These are phyloP conservation scores for Taphrina sp. DNA, from an alignment of 1,139 yeast species.

Conservation along the genomic window DNA sequence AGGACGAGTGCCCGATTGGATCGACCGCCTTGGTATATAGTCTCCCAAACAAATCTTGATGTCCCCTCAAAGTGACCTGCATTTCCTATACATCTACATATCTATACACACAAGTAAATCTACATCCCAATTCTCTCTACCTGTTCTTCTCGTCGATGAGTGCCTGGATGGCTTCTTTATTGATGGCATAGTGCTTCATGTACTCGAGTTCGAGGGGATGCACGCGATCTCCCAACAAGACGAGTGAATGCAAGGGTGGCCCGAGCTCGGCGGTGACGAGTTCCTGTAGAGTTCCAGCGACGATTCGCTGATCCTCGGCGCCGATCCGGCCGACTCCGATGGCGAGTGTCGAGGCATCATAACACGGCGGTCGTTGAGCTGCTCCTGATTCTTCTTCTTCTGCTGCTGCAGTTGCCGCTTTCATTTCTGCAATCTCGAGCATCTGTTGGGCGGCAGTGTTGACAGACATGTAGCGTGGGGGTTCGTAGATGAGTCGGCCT, in stretches of 20 bases:
- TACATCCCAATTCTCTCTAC: neutral
- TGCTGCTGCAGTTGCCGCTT: too few species aligned
- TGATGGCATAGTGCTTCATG: constrained; percentile 69
- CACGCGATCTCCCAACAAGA: constrained; percentile 87
- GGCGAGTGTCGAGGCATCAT: constrained; percentile 84
- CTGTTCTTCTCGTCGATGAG: constrained; percentile 26
- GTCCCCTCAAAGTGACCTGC: too few species aligned
- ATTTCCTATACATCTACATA: too few species aligned
- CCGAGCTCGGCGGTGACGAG: constrained; percentile 68
- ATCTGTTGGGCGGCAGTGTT: constrained; percentile 85
- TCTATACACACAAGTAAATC: too few species aligned
- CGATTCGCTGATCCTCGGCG: constrained; percentile 74
- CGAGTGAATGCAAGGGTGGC: constrained; percentile 87
- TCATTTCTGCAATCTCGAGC: constrained; percentile 75
- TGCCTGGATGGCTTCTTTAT: constrained; percentile 47
- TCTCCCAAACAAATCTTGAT: too few species aligned
- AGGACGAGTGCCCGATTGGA: constrained; percentile 30
- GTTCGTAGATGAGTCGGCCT: constrained; percentile 88
- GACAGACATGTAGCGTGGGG: constrained; percentile 94
- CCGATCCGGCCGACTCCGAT: constrained; percentile 91
- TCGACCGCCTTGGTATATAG: too few species aligned
- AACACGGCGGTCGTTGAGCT: constrained; percentile 44
- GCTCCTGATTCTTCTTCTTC: constrained; percentile 52
- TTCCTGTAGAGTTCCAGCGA: constrained; percentile 77
- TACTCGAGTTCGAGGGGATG: constrained; percentile 91